These are phyloP conservation scores for Myxozyma lipomycoides DNA, from an alignment of 805 yeast genomes.

Conservation along the genomic window DNA sequence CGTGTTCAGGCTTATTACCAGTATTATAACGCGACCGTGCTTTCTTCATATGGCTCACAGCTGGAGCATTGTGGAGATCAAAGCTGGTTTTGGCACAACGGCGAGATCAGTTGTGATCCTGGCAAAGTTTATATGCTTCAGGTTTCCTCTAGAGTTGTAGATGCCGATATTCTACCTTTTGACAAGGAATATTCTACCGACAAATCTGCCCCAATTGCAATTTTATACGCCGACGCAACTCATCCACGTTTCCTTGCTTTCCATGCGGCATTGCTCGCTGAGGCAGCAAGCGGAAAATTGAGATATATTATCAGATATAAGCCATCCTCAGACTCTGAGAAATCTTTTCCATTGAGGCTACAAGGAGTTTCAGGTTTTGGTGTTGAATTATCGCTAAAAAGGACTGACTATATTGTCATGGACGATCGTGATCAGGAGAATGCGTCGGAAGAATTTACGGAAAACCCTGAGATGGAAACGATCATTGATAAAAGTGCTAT, in stretches of 20 bases:
- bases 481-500: conserved; percentile 11
- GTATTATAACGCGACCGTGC: conserved; percentile 42
- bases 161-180: conserved; percentile 39
- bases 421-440: conserved; percentile 50
- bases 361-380: conserved; percentile 53
- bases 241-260: conserved; percentile 52
- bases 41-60: conserved; percentile 36
- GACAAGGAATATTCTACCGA: conserved; percentile 54
- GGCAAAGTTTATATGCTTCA: conserved; percentile 79
- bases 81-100: conserved; percentile 53
- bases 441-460: not conserved
- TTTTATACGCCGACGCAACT: conserved; percentile 63
- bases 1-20: conserved; percentile 61
- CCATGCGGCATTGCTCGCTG: conserved; percentile 54
- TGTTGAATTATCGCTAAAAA: conserved; percentile 56
- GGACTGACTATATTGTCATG: conserved; percentile 62
- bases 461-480: not conserved
- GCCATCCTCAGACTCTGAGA: conserved; percentile 39
- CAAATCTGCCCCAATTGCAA: conserved; percentile 49
- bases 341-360: conserved; percentile 30
- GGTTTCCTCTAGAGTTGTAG: conserved; percentile 37
- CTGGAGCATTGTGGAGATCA: conserved; percentile 39
- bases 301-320: conserved; percentile 74
- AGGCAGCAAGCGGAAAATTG: conserved; percentile 61
- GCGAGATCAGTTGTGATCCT: conserved; percentile 55